Evolutionary conservation across 2,329 filamentous ascomycete species (phyloP).

Genomic region (Ustilaginoidea virens): DNA sequence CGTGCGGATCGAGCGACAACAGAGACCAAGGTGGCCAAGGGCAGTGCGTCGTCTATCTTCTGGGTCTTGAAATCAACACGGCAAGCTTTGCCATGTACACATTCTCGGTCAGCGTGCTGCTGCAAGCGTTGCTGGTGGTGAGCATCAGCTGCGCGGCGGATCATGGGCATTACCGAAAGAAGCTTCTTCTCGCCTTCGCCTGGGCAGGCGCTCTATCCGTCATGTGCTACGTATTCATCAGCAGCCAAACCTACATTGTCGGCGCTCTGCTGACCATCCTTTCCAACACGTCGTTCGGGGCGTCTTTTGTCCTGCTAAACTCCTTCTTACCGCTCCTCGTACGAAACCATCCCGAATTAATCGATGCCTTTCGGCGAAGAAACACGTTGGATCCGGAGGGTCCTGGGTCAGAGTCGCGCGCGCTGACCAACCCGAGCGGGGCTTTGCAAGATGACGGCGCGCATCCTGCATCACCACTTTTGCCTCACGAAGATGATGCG

Average conservation of each 20-base stretch:
- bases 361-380: slow-evolving; percentile 13
- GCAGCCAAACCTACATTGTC: slow-evolving; percentile 60
- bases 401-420: slow-evolving; percentile 18
- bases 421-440: slow-evolving; percentile 17
- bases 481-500: slow-evolving; percentile 18
- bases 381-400: slow-evolving; percentile 16
- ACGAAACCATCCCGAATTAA: slow-evolving; percentile 54
- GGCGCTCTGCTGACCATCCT: slow-evolving; percentile 76
- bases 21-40: slow-evolving; percentile 33
- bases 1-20: slow-evolving; percentile 53
- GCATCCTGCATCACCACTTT: slow-evolving; percentile 31
- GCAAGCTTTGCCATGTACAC: slow-evolving; percentile 98
- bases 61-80: slow-evolving; percentile 82
- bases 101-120: slow-evolving; percentile 78
- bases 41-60: slow-evolving; percentile 70
- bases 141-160: slow-evolving; percentile 94
- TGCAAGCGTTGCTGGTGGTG: slow-evolving; percentile 83
- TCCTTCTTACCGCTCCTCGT: slow-evolving; percentile 88
- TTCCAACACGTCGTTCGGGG: slow-evolving; percentile 86
- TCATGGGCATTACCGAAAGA: slow-evolving; percentile 84
- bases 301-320: slow-evolving; percentile 89
- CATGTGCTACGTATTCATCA: slow-evolving; percentile 76
- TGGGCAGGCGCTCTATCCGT: slow-evolving; percentile 67
- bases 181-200: slow-evolving; percentile 71
- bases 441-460: slow-evolving; percentile 14